phyloP scores from a whole-genome alignment of 2,329 filamentous ascomycete genomes.

The Calonectria fujianensis region DNA sequence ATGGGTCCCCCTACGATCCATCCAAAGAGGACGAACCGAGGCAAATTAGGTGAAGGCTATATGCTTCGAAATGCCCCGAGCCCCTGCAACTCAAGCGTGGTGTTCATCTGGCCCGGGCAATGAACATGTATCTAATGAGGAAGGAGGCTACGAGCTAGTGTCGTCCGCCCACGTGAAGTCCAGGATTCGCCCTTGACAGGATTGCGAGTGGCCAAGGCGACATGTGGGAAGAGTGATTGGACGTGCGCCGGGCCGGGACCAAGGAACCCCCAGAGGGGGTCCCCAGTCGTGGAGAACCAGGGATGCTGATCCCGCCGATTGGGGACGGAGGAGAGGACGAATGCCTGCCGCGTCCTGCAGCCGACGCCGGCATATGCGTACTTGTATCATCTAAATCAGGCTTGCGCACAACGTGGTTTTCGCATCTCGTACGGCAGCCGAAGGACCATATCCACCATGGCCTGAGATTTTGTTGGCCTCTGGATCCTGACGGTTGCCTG shows the following conservation, averaged over 20 bases:
- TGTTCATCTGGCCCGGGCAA: slow-evolving; percentile 16
- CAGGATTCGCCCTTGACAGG: slow-evolving; percentile 5
- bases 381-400: slow-evolving; percentile 12
- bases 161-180: slow-evolving; percentile 20
- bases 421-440: slow-evolving; percentile 22
- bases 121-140: slow-evolving; percentile 8
- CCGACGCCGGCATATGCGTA: slow-evolving; percentile 8
- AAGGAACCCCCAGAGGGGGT: neutral
- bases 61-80: neutral
- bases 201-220: neutral
- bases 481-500: slow-evolving; percentile 2
- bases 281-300: slow-evolving; percentile 4
- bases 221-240: slow-evolving; percentile 24
- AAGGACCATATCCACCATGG: slow-evolving; percentile 10
- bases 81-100: neutral
- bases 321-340: neutral
- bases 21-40: neutral
- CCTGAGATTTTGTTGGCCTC: neutral
- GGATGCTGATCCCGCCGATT: slow-evolving; percentile 23
- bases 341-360: slow-evolving; percentile 5
- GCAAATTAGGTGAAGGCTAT: slow-evolving; percentile 20
- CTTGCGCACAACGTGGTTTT: neutral
- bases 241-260: slow-evolving; percentile 1
- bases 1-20: neutral
- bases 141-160: slow-evolving; percentile 2